Evolutionary conservation across 495 filamentous ascomycete species (phyloP).

Genomic region (Amniculicola lignicola): DNA sequence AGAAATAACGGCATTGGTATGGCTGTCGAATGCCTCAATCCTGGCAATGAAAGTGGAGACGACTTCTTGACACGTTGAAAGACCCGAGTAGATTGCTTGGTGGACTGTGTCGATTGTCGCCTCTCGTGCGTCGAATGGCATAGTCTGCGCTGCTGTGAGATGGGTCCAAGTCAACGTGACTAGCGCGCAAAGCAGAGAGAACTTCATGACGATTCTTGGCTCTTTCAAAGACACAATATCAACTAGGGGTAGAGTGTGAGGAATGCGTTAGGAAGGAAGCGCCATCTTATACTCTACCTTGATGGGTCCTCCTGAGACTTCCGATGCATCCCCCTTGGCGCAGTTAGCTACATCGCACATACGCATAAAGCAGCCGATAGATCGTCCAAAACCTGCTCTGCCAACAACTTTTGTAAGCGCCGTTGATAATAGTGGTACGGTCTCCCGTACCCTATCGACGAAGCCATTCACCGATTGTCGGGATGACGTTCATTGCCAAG

Average conservation of each 20-base stretch:
- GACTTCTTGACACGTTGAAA: slow-evolving; percentile 51
- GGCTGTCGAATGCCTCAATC: slow-evolving; percentile 55
- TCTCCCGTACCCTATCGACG: neutral
- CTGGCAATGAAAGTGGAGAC: slow-evolving; percentile 55
- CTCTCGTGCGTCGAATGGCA: slow-evolving; percentile 51
- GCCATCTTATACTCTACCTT: neutral
- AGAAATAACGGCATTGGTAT: slow-evolving; percentile 56
- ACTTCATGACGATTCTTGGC: neutral
- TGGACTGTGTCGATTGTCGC: slow-evolving; percentile 57
- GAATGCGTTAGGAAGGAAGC: neutral
- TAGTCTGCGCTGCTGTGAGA: neutral
- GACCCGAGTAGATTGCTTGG: slow-evolving; percentile 47
- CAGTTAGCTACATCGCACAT: too few species aligned
- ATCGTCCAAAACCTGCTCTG: neutral
- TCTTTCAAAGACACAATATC: neutral
- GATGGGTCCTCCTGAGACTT: neutral
- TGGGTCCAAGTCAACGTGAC: neutral
- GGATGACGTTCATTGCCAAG: slow-evolving; percentile 16
- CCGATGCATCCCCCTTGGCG: neutral
- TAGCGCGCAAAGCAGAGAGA: neutral
- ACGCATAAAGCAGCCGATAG: neutral
- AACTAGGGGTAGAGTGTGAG: neutral
- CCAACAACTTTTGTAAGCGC: neutral
- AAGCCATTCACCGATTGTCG: slow-evolving; percentile 3
- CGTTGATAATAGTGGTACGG: slow-evolving; percentile 4